These are phyloP conservation scores for Citrullus colocynthis DNA, from an alignment of 306 rosid genomes.

Conservation along the genomic window DNA sequence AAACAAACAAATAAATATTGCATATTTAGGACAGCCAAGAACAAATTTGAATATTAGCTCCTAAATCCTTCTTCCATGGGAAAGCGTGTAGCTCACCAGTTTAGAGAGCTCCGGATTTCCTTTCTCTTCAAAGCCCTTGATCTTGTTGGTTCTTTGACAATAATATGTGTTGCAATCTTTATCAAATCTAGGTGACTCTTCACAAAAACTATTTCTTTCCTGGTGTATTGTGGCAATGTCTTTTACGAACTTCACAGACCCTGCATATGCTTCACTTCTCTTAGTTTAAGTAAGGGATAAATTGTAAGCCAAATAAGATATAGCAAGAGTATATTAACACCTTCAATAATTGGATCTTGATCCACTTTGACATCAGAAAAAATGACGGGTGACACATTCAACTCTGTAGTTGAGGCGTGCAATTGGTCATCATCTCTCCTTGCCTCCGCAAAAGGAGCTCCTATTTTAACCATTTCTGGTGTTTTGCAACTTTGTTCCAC, in stretches of 20 bases:
- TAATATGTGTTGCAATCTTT: background rate
- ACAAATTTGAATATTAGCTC: background rate
- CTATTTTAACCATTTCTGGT: constrained; percentile 16
- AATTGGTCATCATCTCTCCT: constrained; percentile 12
- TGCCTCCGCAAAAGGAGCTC: constrained; percentile 12
- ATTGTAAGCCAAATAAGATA: constrained; percentile 8
- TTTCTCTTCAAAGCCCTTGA: constrained; percentile 14
- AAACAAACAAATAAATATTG: background rate
- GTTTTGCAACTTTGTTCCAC: constrained; percentile 7
- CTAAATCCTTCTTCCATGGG: background rate
- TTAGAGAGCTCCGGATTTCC: constrained; percentile 14
- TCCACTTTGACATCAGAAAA: constrained; percentile 13
- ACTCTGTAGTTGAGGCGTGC: constrained; percentile 10
- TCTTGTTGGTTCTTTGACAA: constrained; percentile 10
- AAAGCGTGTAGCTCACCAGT: constrained; percentile 25
- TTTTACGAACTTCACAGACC: constrained; percentile 8
- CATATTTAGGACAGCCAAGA: background rate
- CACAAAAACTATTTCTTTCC: constrained; percentile 12
- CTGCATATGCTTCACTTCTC: constrained; percentile 14
- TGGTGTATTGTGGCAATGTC: background rate
- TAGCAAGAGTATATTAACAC: constrained; percentile 20
- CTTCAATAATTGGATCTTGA: constrained; percentile 19
- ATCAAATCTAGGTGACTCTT: constrained; percentile 23
- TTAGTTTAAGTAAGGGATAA: constrained; percentile 2
- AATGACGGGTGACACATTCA: constrained; percentile 11